These are phyloP conservation scores for Metschnikowia henanensis DNA, from an alignment of 805 yeast genomes.

Conservation along the genomic window DNA sequence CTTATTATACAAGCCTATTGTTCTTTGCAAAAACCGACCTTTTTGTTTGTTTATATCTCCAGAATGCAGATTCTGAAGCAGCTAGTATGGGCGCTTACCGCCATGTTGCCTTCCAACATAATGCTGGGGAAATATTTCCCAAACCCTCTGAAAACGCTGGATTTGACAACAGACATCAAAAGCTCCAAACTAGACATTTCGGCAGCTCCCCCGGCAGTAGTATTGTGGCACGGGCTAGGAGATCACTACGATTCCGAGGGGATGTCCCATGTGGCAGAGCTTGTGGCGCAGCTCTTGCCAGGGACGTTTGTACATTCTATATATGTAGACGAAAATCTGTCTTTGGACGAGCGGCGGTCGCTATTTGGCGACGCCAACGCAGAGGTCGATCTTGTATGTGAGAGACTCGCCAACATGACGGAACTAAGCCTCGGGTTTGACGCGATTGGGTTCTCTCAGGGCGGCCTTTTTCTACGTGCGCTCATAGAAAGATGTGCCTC, in stretches of 20 bases:
- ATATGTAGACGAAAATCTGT: slow-evolving; percentile 47
- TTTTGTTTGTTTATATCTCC: no score
- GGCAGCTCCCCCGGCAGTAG: slow-evolving; percentile 41
- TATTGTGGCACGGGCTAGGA: slow-evolving; percentile 86
- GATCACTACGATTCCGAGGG: slow-evolving; percentile 67
- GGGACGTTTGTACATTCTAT: slow-evolving; percentile 54
- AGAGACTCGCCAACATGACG: slow-evolving; percentile 45
- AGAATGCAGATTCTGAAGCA: slow-evolving; percentile 8
- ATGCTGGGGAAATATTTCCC: not conserved
- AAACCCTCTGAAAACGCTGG: no score
- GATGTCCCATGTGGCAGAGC: slow-evolving; percentile 45
- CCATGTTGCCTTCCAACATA: slow-evolving; percentile 1
- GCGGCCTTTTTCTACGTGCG: slow-evolving; percentile 76
- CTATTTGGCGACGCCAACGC: slow-evolving; percentile 58
- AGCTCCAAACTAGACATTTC: not conserved
- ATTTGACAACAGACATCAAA: not conserved
- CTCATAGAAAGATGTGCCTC: slow-evolving; percentile 57
- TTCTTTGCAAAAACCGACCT: no score
- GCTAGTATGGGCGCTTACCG: slow-evolving; percentile 7
- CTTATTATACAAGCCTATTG: not conserved
- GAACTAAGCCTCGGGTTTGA: slow-evolving; percentile 59
- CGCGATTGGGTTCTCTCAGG: slow-evolving; percentile 80
- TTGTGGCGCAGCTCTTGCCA: slow-evolving; percentile 48
- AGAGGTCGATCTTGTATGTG: slow-evolving; percentile 57
- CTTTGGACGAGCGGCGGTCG: slow-evolving; percentile 53